Evolutionary conservation across 225 moss, liverwort and hornwort genomes (phyloP), one percentile per base, ranked within the genome.

Genomic region (Antitrichia curtipendula): DNA sequence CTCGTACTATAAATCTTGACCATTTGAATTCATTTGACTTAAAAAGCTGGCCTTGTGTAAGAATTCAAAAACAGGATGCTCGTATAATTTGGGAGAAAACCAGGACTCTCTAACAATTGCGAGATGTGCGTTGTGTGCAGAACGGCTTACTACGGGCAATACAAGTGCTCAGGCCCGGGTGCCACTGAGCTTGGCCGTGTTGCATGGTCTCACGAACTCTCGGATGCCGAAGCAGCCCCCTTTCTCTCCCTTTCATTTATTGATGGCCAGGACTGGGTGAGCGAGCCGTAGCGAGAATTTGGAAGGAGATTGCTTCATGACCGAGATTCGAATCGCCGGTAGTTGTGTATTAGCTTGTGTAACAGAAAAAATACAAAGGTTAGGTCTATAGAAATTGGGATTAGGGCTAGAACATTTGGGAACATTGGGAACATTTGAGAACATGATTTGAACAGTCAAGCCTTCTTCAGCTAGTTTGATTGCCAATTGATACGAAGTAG

Each of bases 141-240:
- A 72, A 94, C 93, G 45, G 94, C 93, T 9, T 93, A 82, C 61
- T 94, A 90, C 15, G 94, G 94, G 87, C 94, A 94, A 61, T 94
- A 94, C 80, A 94, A 91, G 86, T 94, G 94, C 87, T 84, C 90
- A 11, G 94, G 94, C 23, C 92, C 92, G 3, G 94, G 94, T 12
- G 93, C 94, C 13, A 89, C 54, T 7, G 91, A 92, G 86, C 84
- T 86, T 10, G 94, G 94, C 38, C 91, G 94, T 17, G 93, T 94
- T 54, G 86, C 83, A 4, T 94, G 94, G 94, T 94, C 94, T 34
- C 94, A 91, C 72, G 94, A 94, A 40, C 92, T 94, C 84, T 75
- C 91, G 17, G 94, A 94, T 58, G 88, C 70, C 38, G 94, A 94
- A 87, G 94, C 94, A n/a, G 91, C 91, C 32, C 94, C 94, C 10